Base-by-base conservation (phyloP, 2,329 filamentous ascomycete species). In the Onygena corvina region DNA sequence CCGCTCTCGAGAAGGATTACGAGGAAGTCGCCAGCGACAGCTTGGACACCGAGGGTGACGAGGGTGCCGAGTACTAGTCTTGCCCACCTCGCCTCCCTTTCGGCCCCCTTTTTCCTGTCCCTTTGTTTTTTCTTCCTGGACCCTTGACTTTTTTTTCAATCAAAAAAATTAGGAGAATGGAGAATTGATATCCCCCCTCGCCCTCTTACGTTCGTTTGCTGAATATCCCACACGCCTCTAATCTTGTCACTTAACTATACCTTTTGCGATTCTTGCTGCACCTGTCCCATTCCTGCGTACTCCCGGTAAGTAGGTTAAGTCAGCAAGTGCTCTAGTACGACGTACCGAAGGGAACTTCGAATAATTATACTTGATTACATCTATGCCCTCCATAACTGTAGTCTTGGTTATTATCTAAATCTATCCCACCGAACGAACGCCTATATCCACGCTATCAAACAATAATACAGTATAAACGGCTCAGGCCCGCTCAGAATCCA, bases 1-100 rank as follows among this genome's bases (percentile, higher is more conserved):
- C 92, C 69, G 92, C 92, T 61, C 80, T 98, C 56, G 92, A 98
- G 81, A 84, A 89, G 61, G 90, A 98, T 70, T 98, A 98, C 75
- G 90, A 95, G 75, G 92, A 98, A 75, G 92, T 96, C 58, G 84
- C 84, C 53, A 77, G 74, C 64, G 84, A 89, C 68, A 70, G 73
- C 56, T 72, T 81, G 58, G 72, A 77, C 12, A 79, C 79, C 42
- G 81, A 81, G 62, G 75, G 71, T 46, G 80, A 83, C 58, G 74
- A 64, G 50, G 62, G 60, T 34, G 58, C 48, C 46, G 64, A 65
- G 49, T 67, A 68, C 56, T 68, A 60, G 56, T n/a, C n/a, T n/a
- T n/a, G n/a, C n/a, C 53, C 44, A 48, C n/a, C n/a, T n/a, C n/a
- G n/a, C n/a, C n/a, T n/a, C n/a, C n/a, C n/a, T n/a, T n/a, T n/a